phyloP scores from a whole-genome alignment of 2,329 filamentous ascomycete genomes.

The Diplocarpon mali region DNA sequence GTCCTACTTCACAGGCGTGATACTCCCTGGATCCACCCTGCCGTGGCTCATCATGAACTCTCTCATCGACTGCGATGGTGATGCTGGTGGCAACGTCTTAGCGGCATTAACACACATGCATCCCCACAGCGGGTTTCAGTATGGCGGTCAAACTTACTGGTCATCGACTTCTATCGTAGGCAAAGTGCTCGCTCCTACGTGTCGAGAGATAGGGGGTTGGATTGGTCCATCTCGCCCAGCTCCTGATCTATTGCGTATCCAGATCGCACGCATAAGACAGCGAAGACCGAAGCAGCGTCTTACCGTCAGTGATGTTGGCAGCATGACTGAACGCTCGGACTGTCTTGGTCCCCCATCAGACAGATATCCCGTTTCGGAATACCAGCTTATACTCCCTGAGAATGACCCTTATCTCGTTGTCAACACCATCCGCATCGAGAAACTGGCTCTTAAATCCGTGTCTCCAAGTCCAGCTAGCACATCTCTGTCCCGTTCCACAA shows the following conservation, averaged over 20 bases:
- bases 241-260: slow-evolving; percentile 52
- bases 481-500: slow-evolving; percentile 13
- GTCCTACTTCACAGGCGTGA: slow-evolving; percentile 66
- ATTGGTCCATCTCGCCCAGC: slow-evolving; percentile 61
- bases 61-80: slow-evolving; percentile 63
- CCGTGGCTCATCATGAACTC: slow-evolving; percentile 72
- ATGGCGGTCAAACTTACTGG: slow-evolving; percentile 71
- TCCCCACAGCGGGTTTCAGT: slow-evolving; percentile 64
- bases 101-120: slow-evolving; percentile 57
- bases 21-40: slow-evolving; percentile 58
- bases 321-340: slow-evolving; percentile 57
- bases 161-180: slow-evolving; percentile 60
- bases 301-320: slow-evolving; percentile 47
- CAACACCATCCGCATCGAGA: slow-evolving; percentile 59
- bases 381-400: slow-evolving; percentile 45
- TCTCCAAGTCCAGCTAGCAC: neutral
- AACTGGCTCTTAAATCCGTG: slow-evolving; percentile 46
- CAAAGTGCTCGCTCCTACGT: slow-evolving; percentile 64
- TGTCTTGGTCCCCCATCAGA: slow-evolving; percentile 54
- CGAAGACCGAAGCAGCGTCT: slow-evolving; percentile 45
- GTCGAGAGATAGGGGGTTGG: slow-evolving; percentile 61
- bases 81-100: slow-evolving; percentile 50
- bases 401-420: slow-evolving; percentile 42
- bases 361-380: slow-evolving; percentile 56
- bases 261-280: slow-evolving; percentile 59